Percentiles rank a stretch among this genome's conserved stretches.
These are phyloP conservation scores for Quercus lobata DNA, from an alignment of 331 rosid genomes.

Conservation along the genomic window DNA sequence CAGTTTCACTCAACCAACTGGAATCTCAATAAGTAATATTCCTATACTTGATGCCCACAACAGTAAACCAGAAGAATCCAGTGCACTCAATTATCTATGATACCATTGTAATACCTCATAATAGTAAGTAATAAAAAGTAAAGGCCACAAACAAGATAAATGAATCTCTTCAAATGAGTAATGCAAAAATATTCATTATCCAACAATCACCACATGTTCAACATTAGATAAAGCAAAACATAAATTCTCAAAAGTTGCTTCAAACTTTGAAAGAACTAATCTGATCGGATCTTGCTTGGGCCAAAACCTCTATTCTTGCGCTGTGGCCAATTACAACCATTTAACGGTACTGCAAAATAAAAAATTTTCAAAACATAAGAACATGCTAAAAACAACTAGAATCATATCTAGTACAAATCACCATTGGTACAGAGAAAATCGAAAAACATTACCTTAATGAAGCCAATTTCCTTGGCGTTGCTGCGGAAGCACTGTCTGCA, in stretches of 20 bases:
- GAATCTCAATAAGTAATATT: background rate
- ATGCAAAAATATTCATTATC: conserved; percentile 2
- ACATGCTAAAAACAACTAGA: background rate
- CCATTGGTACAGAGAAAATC: too few species aligned
- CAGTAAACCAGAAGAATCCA: too few species aligned
- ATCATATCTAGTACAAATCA: background rate
- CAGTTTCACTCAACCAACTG: background rate
- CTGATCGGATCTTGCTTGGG: background rate
- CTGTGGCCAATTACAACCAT: background rate
- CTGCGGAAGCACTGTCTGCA: conserved; percentile 99
- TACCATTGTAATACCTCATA: too few species aligned
- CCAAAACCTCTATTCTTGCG: background rate
- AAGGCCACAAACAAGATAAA: background rate
- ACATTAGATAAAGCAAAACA: conserved; percentile 16
- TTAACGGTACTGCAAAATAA: conserved; percentile 74
- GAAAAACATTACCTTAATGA: conserved; percentile 56
- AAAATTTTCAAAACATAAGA: background rate
- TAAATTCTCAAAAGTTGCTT: conserved; percentile 17
- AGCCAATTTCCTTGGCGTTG: conserved; percentile 97
- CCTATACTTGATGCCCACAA: too few species aligned
- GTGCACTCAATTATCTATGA: too few species aligned
- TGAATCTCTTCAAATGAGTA: background rate
- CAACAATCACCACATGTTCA: conserved; percentile 12
- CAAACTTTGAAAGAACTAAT: background rate
- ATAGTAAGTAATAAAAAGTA: background rate